These are phyloP conservation scores for Gossypium davidsonii DNA, from an alignment of 441 rosid genomes.

Conservation along the genomic window DNA sequence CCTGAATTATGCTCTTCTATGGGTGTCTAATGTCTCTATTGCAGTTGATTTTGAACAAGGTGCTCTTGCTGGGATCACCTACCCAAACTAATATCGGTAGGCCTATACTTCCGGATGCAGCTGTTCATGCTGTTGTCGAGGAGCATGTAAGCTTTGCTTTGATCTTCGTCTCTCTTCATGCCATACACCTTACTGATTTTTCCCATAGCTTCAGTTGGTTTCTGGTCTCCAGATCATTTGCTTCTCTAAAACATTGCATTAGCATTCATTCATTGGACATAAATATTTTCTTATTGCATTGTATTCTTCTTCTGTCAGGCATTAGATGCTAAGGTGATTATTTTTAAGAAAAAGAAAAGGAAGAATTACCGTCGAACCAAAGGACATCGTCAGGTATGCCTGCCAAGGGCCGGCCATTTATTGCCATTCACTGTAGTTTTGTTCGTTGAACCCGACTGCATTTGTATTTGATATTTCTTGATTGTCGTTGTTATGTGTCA, in stretches of 20 bases:
- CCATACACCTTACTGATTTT: neutral
- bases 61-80: constrained; percentile 68
- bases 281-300: neutral
- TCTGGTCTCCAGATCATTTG: neutral
- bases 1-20: neutral
- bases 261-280: neutral
- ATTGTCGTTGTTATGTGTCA: constrained; percentile 24
- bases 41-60: constrained; percentile 80
- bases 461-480: neutral
- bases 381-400: constrained; percentile 80
- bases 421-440: neutral
- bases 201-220: neutral
- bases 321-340: constrained; percentile 82
- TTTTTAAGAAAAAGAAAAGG: constrained; percentile 85
- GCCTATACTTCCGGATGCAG: constrained; percentile 67
- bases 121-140: constrained; percentile 90
- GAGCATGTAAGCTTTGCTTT: constrained; percentile 64
- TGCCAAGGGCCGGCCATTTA: neutral
- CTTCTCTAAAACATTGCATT: neutral
- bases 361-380: constrained; percentile 86
- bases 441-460: neutral
- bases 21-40: constrained; percentile 22
- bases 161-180: neutral
- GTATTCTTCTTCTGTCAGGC: constrained; percentile 40
- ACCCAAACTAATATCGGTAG: constrained; percentile 72